Percentiles rank a stretch among this genome's conserved stretches.
phyloP scores from a whole-genome alignment of 2,329 filamentous ascomycete genomes.

The Hortaea sp. region DNA sequence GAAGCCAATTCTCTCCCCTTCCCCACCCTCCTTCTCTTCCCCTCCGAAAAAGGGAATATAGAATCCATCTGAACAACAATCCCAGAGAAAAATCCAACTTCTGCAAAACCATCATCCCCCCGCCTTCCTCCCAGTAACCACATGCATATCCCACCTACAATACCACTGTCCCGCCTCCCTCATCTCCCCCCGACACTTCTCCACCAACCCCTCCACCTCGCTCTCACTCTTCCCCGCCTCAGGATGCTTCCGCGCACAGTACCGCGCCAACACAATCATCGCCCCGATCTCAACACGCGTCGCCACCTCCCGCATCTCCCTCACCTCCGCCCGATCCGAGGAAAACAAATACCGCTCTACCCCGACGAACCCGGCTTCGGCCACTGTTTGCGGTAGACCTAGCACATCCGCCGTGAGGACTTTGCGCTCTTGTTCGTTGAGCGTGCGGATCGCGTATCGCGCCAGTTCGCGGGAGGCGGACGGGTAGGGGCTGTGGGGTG shows the following conservation, averaged over 20 bases:
- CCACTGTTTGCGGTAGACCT: neutral
- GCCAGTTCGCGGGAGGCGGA: neutral
- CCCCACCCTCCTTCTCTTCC: too few species aligned
- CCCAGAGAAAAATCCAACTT: too few species aligned
- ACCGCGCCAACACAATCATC: neutral
- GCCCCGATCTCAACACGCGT: constrained; percentile 1
- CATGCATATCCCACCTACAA: constrained; percentile 7
- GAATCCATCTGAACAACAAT: too few species aligned
- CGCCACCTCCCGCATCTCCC: constrained; percentile 3
- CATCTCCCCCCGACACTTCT: constrained; percentile 2
- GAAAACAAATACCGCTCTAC: constrained; percentile 8
- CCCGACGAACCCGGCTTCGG: constrained; percentile 3
- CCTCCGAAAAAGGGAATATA: too few species aligned
- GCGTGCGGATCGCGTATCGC: neutral
- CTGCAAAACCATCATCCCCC: neutral
- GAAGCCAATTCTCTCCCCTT: too few species aligned
- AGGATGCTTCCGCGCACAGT: neutral
- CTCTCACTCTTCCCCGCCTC: neutral
- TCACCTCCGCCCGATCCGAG: constrained; percentile 7
- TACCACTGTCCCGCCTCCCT: constrained; percentile 6
- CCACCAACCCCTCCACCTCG: constrained; percentile 2
- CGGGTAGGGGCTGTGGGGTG: neutral
- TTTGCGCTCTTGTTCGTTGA: neutral
- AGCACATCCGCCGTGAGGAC: neutral
- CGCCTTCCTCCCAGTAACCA: constrained; percentile 6